These are phyloP conservation scores for Ascochyta rabiei DNA, from an alignment of 2,329 filamentous ascomycete genomes.

Conservation along the genomic window DNA sequence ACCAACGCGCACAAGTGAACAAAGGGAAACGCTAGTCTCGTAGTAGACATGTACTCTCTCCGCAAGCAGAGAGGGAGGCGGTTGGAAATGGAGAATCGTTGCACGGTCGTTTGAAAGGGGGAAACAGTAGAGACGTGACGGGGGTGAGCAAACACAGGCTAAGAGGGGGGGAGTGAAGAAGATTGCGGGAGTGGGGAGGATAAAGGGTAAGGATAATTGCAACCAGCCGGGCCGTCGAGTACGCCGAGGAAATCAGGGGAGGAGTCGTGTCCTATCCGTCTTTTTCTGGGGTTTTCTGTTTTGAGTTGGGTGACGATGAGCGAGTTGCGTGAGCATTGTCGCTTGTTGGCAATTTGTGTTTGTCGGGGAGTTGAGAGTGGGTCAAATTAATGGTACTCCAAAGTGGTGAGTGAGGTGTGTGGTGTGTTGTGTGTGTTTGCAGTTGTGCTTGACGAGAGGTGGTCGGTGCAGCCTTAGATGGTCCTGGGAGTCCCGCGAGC, in stretches of 20 bases:
- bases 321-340: constrained; percentile 27
- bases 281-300: constrained; percentile 41
- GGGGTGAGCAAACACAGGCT: constrained; percentile 38
- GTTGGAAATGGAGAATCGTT: constrained; percentile 17
- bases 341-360: constrained; percentile 25
- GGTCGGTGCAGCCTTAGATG: constrained; percentile 30
- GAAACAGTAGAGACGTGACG: constrained; percentile 24
- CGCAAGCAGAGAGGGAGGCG: constrained; percentile 31
- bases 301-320: constrained; percentile 30
- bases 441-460: constrained; percentile 15
- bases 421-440: constrained; percentile 21
- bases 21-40: constrained; percentile 45
- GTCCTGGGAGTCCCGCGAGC: constrained; percentile 36
- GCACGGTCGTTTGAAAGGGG: constrained; percentile 14
- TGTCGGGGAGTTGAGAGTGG: constrained; percentile 22
- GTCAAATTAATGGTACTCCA: constrained; percentile 23
- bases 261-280: constrained; percentile 38
- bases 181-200: constrained; percentile 19
- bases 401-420: constrained; percentile 21
- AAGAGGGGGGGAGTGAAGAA: constrained; percentile 17
- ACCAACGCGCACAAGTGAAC: constrained; percentile 26
- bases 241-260: constrained; percentile 36
- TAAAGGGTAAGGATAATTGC: constrained; percentile 24
- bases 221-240: constrained; percentile 30
- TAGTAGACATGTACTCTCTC: constrained; percentile 42